phyloP scores from a whole-genome alignment of 768 basidiomycete genomes.

The Rhodotorula taiwanensis region DNA sequence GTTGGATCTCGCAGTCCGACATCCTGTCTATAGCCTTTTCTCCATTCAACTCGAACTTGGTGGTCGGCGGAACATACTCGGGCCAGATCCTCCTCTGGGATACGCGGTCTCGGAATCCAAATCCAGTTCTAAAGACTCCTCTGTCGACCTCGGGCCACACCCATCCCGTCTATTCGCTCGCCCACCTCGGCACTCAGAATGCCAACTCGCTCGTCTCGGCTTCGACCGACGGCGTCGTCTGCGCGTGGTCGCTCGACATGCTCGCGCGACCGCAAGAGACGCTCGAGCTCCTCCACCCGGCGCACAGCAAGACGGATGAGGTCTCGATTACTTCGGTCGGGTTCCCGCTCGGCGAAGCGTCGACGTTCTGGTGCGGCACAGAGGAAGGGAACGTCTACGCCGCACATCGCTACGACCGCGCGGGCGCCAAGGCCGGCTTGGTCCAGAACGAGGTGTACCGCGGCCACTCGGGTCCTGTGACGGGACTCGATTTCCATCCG shows the following conservation, averaged over 20 bases:
- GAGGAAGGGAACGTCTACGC: slow-evolving; percentile 97
- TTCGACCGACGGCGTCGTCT: slow-evolving; percentile 93
- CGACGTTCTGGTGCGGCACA: slow-evolving; percentile 95
- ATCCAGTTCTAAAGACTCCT: slow-evolving; percentile 93
- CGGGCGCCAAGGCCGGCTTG: slow-evolving; percentile 90
- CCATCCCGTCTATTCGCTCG: slow-evolving; percentile 96
- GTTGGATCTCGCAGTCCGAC: slow-evolving; percentile 67
- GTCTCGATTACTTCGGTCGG: slow-evolving; percentile 89
- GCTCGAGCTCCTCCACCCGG: slow-evolving; percentile 75
- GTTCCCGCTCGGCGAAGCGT: slow-evolving; percentile 92
- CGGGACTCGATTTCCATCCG: slow-evolving; percentile 92
- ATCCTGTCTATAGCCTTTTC: slow-evolving; percentile 95
- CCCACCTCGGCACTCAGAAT: slow-evolving; percentile 97
- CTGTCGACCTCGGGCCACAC: slow-evolving; percentile 93
- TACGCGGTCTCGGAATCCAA: slow-evolving; percentile 79
- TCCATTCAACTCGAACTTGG: slow-evolving; percentile 91
- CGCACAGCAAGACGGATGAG: slow-evolving; percentile 94
- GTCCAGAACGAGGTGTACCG: slow-evolving; percentile 89
- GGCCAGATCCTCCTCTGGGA: slow-evolving; percentile 98
- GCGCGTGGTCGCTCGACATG: slow-evolving; percentile 98
- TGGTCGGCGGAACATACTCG: slow-evolving; percentile 98
- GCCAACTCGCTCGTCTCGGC: slow-evolving; percentile 95
- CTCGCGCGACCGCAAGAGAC: slow-evolving; percentile 98
- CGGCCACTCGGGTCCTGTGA: slow-evolving; percentile 87
- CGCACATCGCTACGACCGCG: slow-evolving; percentile 92